Evolutionary conservation across 257 asterid genomes (phyloP).

Genomic region (Nemophila menziesii): DNA sequence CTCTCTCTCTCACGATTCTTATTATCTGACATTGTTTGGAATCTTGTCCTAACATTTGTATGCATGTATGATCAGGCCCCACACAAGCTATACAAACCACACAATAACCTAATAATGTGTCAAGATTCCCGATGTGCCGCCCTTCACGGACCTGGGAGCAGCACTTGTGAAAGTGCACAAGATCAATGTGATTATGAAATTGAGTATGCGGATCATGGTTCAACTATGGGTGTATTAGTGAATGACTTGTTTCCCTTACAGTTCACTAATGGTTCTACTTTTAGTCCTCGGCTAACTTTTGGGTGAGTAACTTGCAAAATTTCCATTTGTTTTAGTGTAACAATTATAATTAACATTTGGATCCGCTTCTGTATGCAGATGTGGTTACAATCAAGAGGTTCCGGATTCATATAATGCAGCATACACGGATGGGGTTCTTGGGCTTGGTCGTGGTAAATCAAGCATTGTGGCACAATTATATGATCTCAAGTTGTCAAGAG

Average conservation of each 20-base stretch:
- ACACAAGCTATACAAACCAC: constrained; percentile 64
- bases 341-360: not conserved
- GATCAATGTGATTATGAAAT: constrained; percentile 87
- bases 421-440: constrained; percentile 80
- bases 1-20: not conserved
- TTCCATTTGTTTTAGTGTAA: not conserved
- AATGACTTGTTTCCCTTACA: constrained; percentile 51
- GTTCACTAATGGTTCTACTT: constrained; percentile 40
- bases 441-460: constrained; percentile 74
- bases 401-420: constrained; percentile 35
- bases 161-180: constrained; percentile 28
- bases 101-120: constrained; percentile 38
- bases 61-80: constrained; percentile 51
- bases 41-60: not conserved
- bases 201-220: constrained; percentile 70
- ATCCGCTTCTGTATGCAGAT: constrained; percentile 29
- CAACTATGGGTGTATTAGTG: constrained; percentile 70
- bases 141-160: constrained; percentile 29
- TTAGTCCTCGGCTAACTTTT: constrained; percentile 55
- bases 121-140: constrained; percentile 54
- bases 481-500: constrained; percentile 38
- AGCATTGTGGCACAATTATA: constrained; percentile 59
- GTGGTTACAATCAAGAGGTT: constrained; percentile 84
- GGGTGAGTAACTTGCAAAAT: constrained; percentile 33
- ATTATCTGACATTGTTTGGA: not conserved